Base-by-base conservation (phyloP, 345 rosid species). In the Aethionema arabicum region DNA sequence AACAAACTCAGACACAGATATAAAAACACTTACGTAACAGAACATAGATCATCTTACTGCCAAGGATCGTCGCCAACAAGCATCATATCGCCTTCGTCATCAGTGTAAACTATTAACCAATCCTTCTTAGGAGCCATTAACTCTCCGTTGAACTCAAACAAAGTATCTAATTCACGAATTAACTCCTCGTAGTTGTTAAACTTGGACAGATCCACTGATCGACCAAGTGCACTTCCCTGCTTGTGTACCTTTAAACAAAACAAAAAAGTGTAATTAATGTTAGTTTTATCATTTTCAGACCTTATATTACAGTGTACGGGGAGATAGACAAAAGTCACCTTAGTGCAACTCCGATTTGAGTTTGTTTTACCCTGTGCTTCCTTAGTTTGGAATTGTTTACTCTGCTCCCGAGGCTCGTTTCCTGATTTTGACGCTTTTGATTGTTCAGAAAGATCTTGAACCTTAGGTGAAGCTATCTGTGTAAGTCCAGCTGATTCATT, bases 41-140 rank as follows among this genome's bases (percentile, higher is more conserved):
- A 43, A 5, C 36, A 27, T 41, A 65, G 11, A 58, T 64, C 61
- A 58, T 44, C 92, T 76, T 85, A 88, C 98, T 75, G 84, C 98
- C 96, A 91, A 8, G 98, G 98, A 74, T 91, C 98, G 54, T 91
- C 98, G 38, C 96, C 98, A 39, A 86, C 91, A 56, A 85, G 91
- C 98, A 91, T 88, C 80, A 88, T 86, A 61, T 91, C 98, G 55
- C 77, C 86, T 76, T 91, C 98, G 43, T 85, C 88, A 72, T 91
- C 98, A 5, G 90, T 83, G 58, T 84, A 91, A 7, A 88, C 86
- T 33, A 88, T 67, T 61, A 82, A 71, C 98, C 96, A 88, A 50
- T 82, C 79, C 61, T 77, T 88, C 49, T 69, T 73, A 6, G 83
- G 74, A 57, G 85, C 69, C 72, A 77, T 59, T 68, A 88, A 66